Evolutionary conservation across 2,329 filamentous ascomycete genomes (phyloP), one percentile per base, ranked within the genome.

Genomic region (Pyrenochaeta sp.): DNA sequence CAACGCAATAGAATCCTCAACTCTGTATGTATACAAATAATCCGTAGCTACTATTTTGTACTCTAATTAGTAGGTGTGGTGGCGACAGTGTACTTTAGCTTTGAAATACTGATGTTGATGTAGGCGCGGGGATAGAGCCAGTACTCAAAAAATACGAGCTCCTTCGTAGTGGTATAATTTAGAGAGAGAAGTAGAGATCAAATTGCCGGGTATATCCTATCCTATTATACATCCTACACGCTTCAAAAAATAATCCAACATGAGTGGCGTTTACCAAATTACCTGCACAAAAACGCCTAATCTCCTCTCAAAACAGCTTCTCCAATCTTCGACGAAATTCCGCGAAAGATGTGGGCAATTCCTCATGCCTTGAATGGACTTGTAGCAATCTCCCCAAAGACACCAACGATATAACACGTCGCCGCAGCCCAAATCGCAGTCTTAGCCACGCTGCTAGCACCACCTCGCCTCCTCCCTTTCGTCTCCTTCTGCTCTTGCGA

Each of bases 361-460:
- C 42, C 42, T 44, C 36, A 44, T 3, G 13, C 15, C 12, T 44
- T 27, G n/a, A 47, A 47, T 1, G 45, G 45, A 47, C 45, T 13
- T 10, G 25, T 47, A 28, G 54, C 52, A 52, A 71, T 51, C 53
- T 77, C 74, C 4, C 68, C 73, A 37, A 69, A 27, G 13, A 77
- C 73, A 39, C 74, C 74, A 44, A 69, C 66, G 30, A 75, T 58
- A 59, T 77, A 77, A 47, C 73, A 76, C 43, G 56, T 56, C 5
- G 68, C 69, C 5, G 59, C 62, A 2, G 67, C 73, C 62, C 65
- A 64, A 46, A 76, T 74, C 2, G 62, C 74, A 22, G 72, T 70
- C 64, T 69, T 75, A 3, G 69, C 46, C n/a, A 77, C 68, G 30
- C 67, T 52, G 0, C 64, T 62, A 9, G 68, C 56, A 13, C 54